Evolutionary conservation across 2,329 filamentous ascomycete species (phyloP), one percentile per base, ranked within the genome.

Genomic region (Thelonectria rubi): DNA sequence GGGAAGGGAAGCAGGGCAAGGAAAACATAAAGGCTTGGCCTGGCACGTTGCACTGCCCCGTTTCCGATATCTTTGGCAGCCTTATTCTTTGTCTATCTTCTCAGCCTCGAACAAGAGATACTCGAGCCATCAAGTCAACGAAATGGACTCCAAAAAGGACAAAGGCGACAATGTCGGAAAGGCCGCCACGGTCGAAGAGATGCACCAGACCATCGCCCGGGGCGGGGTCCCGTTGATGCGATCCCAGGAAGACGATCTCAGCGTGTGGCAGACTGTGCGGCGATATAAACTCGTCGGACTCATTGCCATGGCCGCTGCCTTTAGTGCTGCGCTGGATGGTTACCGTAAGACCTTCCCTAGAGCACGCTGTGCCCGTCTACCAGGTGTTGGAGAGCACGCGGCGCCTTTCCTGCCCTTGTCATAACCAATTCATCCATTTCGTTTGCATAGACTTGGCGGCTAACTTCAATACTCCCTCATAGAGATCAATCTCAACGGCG

Each of bases 271-370:
- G 51, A 75, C 70, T 46, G 72, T 76, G 6, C 60, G 62, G 7
- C 68, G 70, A 47, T 78, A 77, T 69, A 79, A 78, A 40, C 62
- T 66, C 1, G 70, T 78, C 0, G 75, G 73, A 0, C 17, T 68
- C 24, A 73, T 80, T 21, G 77, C 76, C 2, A 80, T 80, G 78
- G 58, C 65, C 49, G 78, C 77, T 5, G 76, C 79, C 0, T 81
- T 80, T 51, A 75, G 73, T 48, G 78, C 78, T 14, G 75, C 78
- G 1, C 66, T 80, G 0, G 79, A 80, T 67, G 79, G 79, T 3
- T 80, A 81, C 55, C 79, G 65, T 69, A 24, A 46, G 66, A 15
- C 10, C 9, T 34, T 2, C 17, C 6, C 26, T 9, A 5, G 26
- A 30, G 26, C 4, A 30, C 26, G n/a, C n/a, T n/a, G n/a, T n/a